Percentiles rank a stretch among this genome's conserved stretches.
phyloP scores from a whole-genome alignment of 106 monocot species.

The Phalaenopsis equestris region DNA sequence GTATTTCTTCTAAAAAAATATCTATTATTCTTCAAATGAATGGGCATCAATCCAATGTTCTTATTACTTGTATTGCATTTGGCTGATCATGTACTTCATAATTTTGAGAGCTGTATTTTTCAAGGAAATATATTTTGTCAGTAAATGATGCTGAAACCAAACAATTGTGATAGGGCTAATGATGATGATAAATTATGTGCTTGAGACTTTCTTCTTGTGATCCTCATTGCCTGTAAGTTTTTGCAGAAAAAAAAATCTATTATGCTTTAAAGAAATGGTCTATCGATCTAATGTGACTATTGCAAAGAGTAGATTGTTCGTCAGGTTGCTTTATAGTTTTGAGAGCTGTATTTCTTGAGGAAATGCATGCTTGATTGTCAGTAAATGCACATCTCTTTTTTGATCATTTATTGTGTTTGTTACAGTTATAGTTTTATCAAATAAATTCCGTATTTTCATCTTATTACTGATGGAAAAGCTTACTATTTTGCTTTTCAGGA shows the following conservation, averaged over 20 bases:
- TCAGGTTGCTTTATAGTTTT: neutral
- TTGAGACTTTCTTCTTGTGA: neutral
- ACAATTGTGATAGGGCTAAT: no score
- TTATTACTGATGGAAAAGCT: neutral
- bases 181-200: neutral
- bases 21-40: no score
- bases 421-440: neutral
- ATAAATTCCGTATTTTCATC: neutral
- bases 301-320: neutral
- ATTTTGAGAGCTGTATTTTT: no score
- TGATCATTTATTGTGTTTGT: neutral
- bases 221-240: neutral
- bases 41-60: no score
- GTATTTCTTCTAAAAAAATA: no score
- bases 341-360: neutral
- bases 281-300: neutral
- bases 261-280: neutral
- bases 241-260: neutral
- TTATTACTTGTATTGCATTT: no score
- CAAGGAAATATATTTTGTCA: no score
- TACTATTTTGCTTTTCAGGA: constrained; percentile 35
- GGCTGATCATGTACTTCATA: no score
- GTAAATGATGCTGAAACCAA: no score
- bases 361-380: neutral
- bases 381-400: neutral